These are phyloP conservation scores for Gossypium mustelinum DNA, from an alignment of 345 rosid species.

Conservation along the genomic window DNA sequence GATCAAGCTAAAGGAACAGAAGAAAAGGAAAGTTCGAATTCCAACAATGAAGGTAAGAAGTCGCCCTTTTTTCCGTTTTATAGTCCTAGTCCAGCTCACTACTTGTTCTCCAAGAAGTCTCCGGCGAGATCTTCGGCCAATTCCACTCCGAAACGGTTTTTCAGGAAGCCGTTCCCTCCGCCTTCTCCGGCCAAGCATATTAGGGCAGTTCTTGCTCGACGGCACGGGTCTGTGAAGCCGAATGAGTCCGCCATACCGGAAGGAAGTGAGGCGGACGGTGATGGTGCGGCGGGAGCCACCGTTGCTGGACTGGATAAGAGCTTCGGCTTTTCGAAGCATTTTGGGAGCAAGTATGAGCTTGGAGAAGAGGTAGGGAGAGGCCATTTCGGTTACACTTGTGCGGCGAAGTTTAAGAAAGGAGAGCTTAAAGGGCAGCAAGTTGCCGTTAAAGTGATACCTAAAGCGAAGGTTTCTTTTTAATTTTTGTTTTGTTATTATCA, in stretches of 20 bases:
- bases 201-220: conserved; percentile 61
- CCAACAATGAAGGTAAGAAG: conserved; percentile 44
- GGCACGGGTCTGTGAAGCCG: conserved; percentile 63
- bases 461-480: conserved; percentile 51
- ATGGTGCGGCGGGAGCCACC: conserved; percentile 13
- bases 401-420: conserved; percentile 85
- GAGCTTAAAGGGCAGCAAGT: conserved; percentile 88
- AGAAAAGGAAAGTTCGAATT: neutral
- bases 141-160: conserved; percentile 73
- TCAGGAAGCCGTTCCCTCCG: conserved; percentile 79
- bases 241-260: conserved; percentile 62
- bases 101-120: conserved; percentile 77
- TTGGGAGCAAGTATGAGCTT: conserved; percentile 69
- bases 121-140: conserved; percentile 70
- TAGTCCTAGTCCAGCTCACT: conserved; percentile 86
- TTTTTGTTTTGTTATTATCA: neutral
- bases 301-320: conserved; percentile 60
- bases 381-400: conserved; percentile 92
- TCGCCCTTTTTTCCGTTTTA: conserved; percentile 84
- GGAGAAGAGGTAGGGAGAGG: conserved; percentile 94
- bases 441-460: conserved; percentile 94
- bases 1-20: conserved; percentile 12
- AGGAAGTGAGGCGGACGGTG: conserved; percentile 50
- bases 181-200: conserved; percentile 98
- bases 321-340: conserved; percentile 79